These are phyloP conservation scores for Tetracentron sinense DNA, from an alignment of 164 flowering plant genomes.

Conservation along the genomic window DNA sequence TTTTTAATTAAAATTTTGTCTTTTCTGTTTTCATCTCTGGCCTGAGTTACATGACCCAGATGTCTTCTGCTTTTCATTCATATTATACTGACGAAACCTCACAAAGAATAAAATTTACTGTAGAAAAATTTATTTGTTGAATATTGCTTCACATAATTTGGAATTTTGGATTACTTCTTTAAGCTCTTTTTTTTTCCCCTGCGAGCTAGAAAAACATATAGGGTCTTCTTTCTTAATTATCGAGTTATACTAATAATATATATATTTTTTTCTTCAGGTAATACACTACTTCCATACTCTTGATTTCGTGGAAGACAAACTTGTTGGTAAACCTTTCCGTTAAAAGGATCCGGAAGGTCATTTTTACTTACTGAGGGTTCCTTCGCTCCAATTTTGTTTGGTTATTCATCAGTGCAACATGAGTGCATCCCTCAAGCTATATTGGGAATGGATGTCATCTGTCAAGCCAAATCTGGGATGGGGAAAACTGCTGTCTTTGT, in stretches of 20 bases:
- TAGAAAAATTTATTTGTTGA: too few species aligned
- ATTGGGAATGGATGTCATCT: conserved; percentile 96
- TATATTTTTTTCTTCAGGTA: conserved; percentile 45
- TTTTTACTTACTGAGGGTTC: conserved; percentile 59
- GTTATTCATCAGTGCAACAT: conserved; percentile 92
- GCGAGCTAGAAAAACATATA: too few species aligned
- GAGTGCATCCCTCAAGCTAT: conserved; percentile 99
- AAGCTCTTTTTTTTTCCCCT: too few species aligned
- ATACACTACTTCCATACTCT: conserved; percentile 38
- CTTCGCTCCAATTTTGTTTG: conserved; percentile 60
- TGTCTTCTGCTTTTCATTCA: too few species aligned
- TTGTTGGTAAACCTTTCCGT: conserved; percentile 58
- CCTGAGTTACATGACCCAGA: too few species aligned
- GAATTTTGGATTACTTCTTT: too few species aligned
- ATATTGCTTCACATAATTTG: too few species aligned
- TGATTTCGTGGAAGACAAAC: too few species aligned
- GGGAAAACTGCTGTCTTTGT: conserved; percentile 99
- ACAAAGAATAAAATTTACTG: too few species aligned
- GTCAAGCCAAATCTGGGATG: conserved; percentile 99
- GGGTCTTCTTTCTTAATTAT: neutral
- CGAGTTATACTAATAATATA: neutral
- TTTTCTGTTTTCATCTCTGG: too few species aligned
- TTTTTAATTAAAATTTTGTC: too few species aligned
- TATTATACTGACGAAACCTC: too few species aligned
- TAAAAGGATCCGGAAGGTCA: conserved; percentile 52